Conservation (phyloP, 495 filamentous ascomycete genomes). For the Beverwykella pulmonaria region DNA sequence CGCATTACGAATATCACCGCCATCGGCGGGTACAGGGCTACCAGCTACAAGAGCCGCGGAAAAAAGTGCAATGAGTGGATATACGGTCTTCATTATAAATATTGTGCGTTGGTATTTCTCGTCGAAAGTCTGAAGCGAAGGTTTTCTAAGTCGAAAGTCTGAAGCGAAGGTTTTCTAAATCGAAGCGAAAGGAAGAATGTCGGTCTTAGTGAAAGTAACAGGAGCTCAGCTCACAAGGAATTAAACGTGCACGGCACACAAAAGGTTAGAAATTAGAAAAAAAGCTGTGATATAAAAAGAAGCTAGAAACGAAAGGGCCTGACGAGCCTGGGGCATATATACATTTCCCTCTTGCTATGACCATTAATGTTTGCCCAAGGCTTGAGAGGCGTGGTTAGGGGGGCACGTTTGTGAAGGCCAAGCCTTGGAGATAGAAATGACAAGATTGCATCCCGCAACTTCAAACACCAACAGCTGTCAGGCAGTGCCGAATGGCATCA, state of each 20-base stretch:
- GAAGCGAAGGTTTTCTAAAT: constrained; percentile 2
- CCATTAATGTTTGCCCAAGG: background rate
- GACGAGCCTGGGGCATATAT: background rate
- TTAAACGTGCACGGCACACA: constrained; percentile 5
- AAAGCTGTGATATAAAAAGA: background rate
- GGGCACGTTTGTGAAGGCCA: background rate
- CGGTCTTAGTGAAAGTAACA: background rate
- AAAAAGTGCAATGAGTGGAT: background rate
- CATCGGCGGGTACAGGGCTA: background rate
- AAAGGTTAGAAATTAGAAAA: background rate
- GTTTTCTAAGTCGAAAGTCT: background rate
- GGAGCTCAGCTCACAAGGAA: constrained; percentile 5
- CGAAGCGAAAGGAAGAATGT: background rate
- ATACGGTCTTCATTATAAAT: constrained; percentile 3
- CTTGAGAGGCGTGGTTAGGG: background rate
- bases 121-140: background rate
- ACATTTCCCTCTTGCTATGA: background rate
- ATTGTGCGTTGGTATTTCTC: background rate
- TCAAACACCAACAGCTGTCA: background rate
- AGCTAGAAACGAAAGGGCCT: background rate
- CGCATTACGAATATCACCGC: background rate
- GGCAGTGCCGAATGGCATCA: background rate
- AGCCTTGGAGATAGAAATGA: background rate
- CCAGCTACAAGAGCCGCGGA: background rate
- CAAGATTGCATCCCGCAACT: background rate